Base-by-base conservation (phyloP, 1,284 basidiomycete species). In the Trichosporon faecale region DNA sequence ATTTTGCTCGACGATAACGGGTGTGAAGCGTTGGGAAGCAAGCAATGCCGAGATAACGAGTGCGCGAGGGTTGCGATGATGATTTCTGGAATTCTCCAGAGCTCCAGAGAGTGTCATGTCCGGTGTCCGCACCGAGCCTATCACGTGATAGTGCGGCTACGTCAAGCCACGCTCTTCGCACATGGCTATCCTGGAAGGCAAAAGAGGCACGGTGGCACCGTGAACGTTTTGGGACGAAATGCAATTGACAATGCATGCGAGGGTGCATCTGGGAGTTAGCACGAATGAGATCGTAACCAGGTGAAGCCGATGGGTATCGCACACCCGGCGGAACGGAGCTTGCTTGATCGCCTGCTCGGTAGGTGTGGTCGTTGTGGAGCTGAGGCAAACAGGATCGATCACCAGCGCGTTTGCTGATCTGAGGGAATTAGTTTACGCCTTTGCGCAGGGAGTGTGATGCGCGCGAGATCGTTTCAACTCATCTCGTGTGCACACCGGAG, bases 81-180 rank as follows among this genome's bases (percentile, higher is more conserved):
- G 57, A 61, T 61, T 61, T 61, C 57, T 61, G 57, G 57, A 61
- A 61, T 61, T 61, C 57, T 61, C 57, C 57, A 61, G 57, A 61
- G 57, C 27, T 31, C 57, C 57, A 31, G 57, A 61, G 18, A 33
- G 57, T 23, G 11, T 29, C 55, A 61, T 61, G 57, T 61, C 57
- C 49, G 23, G 49, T 23, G 49, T 52, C 40, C 49, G 49, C 49
- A 33, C 29, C 57, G 57, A 29, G 7, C 4, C 18, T 33, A 27
- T 61, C 57, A 61, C 57, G 57, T 61, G 57, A 31, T 14, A 0
- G 21, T n/a, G 23, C 21, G 49, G 57, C 57, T 61, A 61, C 57
- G 57, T 61, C 57, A 61, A 16, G 29, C 18, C 57, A 61, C n/a
- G 57, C 7, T 14, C 16, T 5, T 7, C 21, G 33, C 57, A 29